Conservation (phyloP, 2,329 filamentous ascomycete species). For the Truncatella angustata region DNA sequence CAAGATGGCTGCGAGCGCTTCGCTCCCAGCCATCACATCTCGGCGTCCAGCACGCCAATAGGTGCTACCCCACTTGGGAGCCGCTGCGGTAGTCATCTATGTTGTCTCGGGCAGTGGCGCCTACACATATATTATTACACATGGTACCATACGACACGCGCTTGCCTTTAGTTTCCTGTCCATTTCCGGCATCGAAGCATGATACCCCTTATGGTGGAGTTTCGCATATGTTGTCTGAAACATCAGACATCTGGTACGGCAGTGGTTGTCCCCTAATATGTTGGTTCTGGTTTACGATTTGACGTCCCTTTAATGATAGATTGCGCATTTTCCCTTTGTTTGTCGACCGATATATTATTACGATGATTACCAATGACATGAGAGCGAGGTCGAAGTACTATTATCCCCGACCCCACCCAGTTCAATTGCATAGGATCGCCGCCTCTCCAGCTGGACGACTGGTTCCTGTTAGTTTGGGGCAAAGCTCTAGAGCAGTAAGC, state of each 20-base stretch:
- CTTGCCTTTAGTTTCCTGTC: background rate
- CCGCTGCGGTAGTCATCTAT: no score
- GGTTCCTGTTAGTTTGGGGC: no score
- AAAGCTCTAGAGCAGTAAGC: no score
- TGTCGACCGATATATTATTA: background rate
- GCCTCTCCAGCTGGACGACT: no score
- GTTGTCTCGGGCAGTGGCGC: no score
- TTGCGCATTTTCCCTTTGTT: constrained; percentile 6
- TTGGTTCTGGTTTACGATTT: background rate
- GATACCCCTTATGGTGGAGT: constrained; percentile 1
- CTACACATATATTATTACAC: background rate
- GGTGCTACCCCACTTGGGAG: no score
- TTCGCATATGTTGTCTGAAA: background rate
- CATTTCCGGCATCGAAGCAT: constrained; percentile 4
- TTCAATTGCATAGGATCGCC: no score
- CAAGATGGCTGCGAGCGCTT: background rate
- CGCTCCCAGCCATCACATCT: background rate
- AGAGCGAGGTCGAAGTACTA: background rate
- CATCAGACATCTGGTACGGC: background rate
- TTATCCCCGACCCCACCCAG: no score
- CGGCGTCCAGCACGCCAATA: no score
- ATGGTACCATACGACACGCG: background rate
- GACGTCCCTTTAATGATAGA: constrained; percentile 3
- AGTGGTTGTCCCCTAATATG: background rate
- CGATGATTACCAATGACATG: background rate